A percentile compares a stretch with the other conserved stretches of the same genome.
These are phyloP conservation scores for Dendrostoma leiphaemia DNA, from an alignment of 2,329 filamentous ascomycete species.

Conservation along the genomic window DNA sequence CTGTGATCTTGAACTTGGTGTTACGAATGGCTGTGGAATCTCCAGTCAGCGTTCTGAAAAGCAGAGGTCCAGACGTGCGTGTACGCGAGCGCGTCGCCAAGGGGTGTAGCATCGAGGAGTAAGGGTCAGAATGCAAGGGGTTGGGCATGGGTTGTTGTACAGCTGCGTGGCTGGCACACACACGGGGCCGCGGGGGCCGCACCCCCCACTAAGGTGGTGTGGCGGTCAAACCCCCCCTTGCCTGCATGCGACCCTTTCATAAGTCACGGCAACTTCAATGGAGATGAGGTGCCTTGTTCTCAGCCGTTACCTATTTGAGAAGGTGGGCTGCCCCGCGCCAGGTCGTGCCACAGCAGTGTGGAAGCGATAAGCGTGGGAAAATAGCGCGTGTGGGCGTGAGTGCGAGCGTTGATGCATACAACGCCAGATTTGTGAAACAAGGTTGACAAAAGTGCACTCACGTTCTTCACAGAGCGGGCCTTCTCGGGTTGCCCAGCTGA, in stretches of 20 bases:
- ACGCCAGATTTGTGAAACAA: conserved; percentile 16
- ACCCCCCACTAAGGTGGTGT: not conserved
- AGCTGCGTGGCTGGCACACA: conserved; percentile 7
- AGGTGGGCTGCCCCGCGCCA: conserved; percentile 8
- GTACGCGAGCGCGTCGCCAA: too few relatives aligned
- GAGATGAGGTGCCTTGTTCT: not conserved
- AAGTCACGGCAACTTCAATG: not conserved
- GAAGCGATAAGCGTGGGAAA: not conserved
- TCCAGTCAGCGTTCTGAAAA: conserved; percentile 6
- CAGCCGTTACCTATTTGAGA: conserved; percentile 10
- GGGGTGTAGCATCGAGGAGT: conserved; percentile 1
- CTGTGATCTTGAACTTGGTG: conserved; percentile 94
- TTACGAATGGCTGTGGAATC: conserved; percentile 77
- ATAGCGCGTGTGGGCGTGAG: conserved; percentile 9
- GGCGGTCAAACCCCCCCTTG: conserved; percentile 3
- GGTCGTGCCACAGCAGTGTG: conserved; percentile 7
- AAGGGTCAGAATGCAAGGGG: conserved; percentile 10
- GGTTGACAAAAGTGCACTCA: conserved; percentile 46
- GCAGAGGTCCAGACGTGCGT: not conserved
- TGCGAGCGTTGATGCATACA: not conserved
- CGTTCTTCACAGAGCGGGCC: conserved; percentile 97
- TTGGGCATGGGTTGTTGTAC: not conserved
- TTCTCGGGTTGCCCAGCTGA: conserved; percentile 94
- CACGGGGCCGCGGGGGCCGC: conserved; percentile 14
- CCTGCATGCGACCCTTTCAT: not conserved